Conservation (phyloP, 2,329 filamentous ascomycete genomes). For the Sarocladiaceae sp. region DNA sequence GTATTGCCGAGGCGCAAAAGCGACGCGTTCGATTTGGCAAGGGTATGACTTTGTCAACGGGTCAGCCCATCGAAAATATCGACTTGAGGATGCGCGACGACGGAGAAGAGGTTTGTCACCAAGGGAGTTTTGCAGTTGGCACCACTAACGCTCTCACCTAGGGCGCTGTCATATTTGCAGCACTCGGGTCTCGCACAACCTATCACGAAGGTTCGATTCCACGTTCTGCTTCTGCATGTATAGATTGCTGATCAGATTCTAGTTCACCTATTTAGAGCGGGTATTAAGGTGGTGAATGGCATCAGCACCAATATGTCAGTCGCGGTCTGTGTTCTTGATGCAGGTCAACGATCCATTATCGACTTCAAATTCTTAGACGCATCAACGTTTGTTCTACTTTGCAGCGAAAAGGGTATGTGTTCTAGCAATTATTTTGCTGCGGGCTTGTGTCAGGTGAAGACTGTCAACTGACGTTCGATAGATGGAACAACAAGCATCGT, state of each 20-base stretch:
- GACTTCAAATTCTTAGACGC: constrained; percentile 66
- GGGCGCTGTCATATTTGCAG: constrained; percentile 33
- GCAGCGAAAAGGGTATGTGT: constrained; percentile 33
- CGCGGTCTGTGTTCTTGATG: constrained; percentile 32
- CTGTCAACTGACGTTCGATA: constrained; percentile 10
- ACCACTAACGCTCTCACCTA: constrained; percentile 15
- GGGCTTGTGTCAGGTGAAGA: too few species aligned
- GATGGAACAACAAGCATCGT: constrained; percentile 22
- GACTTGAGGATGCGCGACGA: constrained; percentile 42
- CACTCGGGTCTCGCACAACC: too few species aligned
- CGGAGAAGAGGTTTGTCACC: constrained; percentile 24
- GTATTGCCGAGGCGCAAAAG: constrained; percentile 64
- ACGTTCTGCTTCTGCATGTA: not conserved
- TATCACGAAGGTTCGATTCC: constrained; percentile 28
- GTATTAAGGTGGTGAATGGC: constrained; percentile 48
- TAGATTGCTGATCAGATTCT: not conserved
- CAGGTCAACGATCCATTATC: constrained; percentile 39
- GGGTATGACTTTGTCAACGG: constrained; percentile 38
- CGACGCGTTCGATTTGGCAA: constrained; percentile 62
- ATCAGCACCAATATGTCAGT: constrained; percentile 43
- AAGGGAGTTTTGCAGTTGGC: not conserved
- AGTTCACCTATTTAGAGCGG: constrained; percentile 54
- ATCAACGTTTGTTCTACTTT: constrained; percentile 52
- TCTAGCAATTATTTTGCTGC: too few species aligned
- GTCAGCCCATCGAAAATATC: constrained; percentile 38